These are phyloP conservation scores for Blastosporella zonata DNA, from an alignment of 1,284 basidiomycete genomes.

Conservation along the genomic window DNA sequence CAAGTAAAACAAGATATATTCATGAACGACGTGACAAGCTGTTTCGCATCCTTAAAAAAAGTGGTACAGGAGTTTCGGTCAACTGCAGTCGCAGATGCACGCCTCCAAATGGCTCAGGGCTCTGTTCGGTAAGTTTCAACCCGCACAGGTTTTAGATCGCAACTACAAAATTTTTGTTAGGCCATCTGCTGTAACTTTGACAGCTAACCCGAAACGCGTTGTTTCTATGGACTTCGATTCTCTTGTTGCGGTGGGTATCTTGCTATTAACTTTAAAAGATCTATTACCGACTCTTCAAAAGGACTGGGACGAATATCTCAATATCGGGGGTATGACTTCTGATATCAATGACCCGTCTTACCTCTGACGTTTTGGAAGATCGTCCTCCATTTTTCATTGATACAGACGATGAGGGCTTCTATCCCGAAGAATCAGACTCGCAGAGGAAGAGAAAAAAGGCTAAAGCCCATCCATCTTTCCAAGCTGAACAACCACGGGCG, in stretches of 20 bases:
- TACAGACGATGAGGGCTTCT: constrained; percentile 48
- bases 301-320: constrained; percentile 66
- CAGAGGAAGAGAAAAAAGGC: constrained; percentile 29
- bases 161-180: constrained; percentile 31
- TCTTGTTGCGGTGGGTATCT: constrained; percentile 54
- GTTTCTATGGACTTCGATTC: constrained; percentile 65
- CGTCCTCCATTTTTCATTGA: constrained; percentile 25
- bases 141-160: background rate
- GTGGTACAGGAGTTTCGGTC: constrained; percentile 61
- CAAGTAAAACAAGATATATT: constrained; percentile 83
- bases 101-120: constrained; percentile 69
- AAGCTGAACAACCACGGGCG: constrained; percentile 44
- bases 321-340: constrained; percentile 33
- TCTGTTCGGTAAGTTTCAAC: constrained; percentile 48
- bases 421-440: constrained; percentile 34
- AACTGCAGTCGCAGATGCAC: constrained; percentile 38
- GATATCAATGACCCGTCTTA: background rate
- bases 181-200: constrained; percentile 56
- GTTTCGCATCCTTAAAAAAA: constrained; percentile 71
- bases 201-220: constrained; percentile 48
- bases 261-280: background rate
- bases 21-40: constrained; percentile 73
- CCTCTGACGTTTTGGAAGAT: constrained; percentile 12
- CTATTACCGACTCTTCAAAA: constrained; percentile 22
- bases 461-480: constrained; percentile 27